These are phyloP conservation scores for Clarireedia hainanense DNA, from an alignment of 2,329 filamentous ascomycete species.

Conservation along the genomic window DNA sequence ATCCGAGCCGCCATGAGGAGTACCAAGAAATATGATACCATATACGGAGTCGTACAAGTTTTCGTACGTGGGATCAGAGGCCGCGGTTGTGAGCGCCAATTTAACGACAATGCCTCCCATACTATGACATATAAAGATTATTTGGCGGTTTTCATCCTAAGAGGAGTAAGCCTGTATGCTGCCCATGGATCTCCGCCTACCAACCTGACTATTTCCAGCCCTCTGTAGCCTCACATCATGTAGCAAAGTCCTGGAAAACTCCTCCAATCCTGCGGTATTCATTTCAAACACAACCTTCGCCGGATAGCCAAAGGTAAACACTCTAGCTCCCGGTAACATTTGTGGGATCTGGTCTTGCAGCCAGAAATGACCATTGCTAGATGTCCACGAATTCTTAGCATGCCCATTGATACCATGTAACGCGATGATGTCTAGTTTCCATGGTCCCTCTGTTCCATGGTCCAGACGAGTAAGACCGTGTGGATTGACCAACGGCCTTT, in stretches of 20 bases:
- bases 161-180: background rate
- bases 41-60: constrained; percentile 20
- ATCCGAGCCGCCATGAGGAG: constrained; percentile 32
- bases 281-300: constrained; percentile 12
- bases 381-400: constrained; percentile 20
- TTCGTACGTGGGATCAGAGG: constrained; percentile 13
- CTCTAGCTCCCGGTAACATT: constrained; percentile 15
- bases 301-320: constrained; percentile 21
- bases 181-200: too few relatives aligned
- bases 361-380: constrained; percentile 13
- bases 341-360: constrained; percentile 16
- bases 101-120: constrained; percentile 20
- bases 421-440: constrained; percentile 14
- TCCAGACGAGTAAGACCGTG: background rate
- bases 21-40: constrained; percentile 33
- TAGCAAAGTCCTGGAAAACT: constrained; percentile 12
- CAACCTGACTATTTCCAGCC: background rate
- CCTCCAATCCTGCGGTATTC: constrained; percentile 11
- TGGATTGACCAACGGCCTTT: background rate
- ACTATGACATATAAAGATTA: constrained; percentile 21
- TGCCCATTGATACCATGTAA: constrained; percentile 18
- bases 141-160: constrained; percentile 6
- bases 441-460: background rate
- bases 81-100: constrained; percentile 12
- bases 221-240: constrained; percentile 5